These are phyloP conservation scores for Chaetomium globosum DNA, from an alignment of 2,329 filamentous ascomycete genomes.

Conservation along the genomic window DNA sequence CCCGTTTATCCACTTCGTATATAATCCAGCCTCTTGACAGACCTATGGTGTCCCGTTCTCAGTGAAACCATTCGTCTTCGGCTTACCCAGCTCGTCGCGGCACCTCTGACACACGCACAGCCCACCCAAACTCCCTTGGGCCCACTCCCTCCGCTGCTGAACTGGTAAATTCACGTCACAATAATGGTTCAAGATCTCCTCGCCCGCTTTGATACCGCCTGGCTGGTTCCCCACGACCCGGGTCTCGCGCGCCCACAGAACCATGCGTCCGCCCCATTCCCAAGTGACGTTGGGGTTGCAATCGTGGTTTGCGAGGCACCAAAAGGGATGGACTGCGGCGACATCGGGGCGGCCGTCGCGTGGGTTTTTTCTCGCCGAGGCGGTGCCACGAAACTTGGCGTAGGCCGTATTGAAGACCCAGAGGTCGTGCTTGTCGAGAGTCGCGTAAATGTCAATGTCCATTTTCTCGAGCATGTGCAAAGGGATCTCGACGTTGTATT, in stretches of 20 bases:
- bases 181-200: constrained; percentile 93
- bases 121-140: constrained; percentile 81
- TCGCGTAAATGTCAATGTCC: constrained; percentile 74
- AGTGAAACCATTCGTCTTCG: constrained; percentile 40
- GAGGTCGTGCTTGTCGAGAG: constrained; percentile 63
- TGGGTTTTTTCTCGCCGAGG: constrained; percentile 77
- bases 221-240: constrained; percentile 54
- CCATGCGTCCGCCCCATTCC: constrained; percentile 85
- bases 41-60: not conserved
- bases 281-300: constrained; percentile 94
- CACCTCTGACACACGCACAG: constrained; percentile 86
- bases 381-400: constrained; percentile 89
- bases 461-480: constrained; percentile 81
- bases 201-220: constrained; percentile 71
- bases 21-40: not conserved
- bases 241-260: constrained; percentile 64
- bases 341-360: constrained; percentile 84
- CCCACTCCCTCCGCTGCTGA: constrained; percentile 83
- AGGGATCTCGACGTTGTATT: constrained; percentile 72
- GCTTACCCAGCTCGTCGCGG: constrained; percentile 59
- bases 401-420: constrained; percentile 93
- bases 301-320: constrained; percentile 95
- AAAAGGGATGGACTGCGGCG: constrained; percentile 89
- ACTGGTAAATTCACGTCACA: constrained; percentile 82
- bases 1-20: not conserved